A percentile compares a stretch with the other conserved stretches of the same genome.
These are phyloP conservation scores for Camelina hispida DNA, from an alignment of 345 rosid genomes.

Conservation along the genomic window DNA sequence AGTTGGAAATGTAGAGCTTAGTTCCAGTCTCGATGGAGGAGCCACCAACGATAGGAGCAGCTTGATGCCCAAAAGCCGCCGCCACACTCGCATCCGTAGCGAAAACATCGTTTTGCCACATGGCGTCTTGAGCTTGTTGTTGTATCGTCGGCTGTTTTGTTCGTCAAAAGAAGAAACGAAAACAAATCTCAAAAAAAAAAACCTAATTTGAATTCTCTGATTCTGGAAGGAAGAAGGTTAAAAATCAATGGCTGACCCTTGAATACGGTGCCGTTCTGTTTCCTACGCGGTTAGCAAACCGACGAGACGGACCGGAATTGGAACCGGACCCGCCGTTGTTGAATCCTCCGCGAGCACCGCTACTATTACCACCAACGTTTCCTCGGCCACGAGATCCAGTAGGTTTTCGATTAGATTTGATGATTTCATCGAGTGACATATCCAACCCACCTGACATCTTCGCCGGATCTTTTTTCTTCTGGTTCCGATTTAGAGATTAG, in stretches of 20 bases:
- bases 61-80: constrained; percentile 43
- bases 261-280: constrained; percentile 56
- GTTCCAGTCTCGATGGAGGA: constrained; percentile 65
- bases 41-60: constrained; percentile 42
- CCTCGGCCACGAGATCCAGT: constrained; percentile 51
- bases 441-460: constrained; percentile 67
- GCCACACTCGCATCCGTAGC: constrained; percentile 45
- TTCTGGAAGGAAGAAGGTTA: constrained; percentile 37
- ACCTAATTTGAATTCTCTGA: constrained; percentile 38
- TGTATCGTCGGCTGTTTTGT: constrained; percentile 44
- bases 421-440: constrained; percentile 74
- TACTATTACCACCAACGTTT: constrained; percentile 31
- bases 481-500: constrained; percentile 22
- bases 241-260: constrained; percentile 50
- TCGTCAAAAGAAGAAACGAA: constrained; percentile 47
- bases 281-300: constrained; percentile 53
- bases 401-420: constrained; percentile 59
- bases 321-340: constrained; percentile 34
- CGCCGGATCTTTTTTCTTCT: constrained; percentile 17
- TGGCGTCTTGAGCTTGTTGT: constrained; percentile 53
- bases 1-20: constrained; percentile 69
- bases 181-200: constrained; percentile 40
- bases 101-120: constrained; percentile 69
- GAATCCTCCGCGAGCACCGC: constrained; percentile 42
- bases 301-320: constrained; percentile 53